Evolutionary conservation across 1,139 yeast genomes (phyloP).

Genomic region (Yamadazyma aaseri): DNA sequence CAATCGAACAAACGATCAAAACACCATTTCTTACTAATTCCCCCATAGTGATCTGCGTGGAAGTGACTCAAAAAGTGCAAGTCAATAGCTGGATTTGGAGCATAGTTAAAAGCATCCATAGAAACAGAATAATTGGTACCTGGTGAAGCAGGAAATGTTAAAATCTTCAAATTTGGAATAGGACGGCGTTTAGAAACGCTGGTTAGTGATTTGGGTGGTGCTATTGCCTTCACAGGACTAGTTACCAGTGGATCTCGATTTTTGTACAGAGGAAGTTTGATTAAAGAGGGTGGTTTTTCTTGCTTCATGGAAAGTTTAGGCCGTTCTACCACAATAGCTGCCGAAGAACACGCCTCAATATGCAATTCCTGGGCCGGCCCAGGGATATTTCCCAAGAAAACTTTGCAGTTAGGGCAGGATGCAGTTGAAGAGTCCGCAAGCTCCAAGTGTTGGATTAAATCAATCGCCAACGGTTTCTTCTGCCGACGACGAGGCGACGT

Average conservation of each 20-base stretch:
- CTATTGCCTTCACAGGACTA: conserved; percentile 16
- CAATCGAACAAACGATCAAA: conserved; percentile 37
- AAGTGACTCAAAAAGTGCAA: conserved; percentile 75
- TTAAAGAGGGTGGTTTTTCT: conserved; percentile 11
- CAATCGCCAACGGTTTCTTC: conserved; percentile 11
- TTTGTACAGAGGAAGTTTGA: conserved; percentile 15
- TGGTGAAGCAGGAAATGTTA: conserved; percentile 37
- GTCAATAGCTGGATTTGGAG: conserved; percentile 42
- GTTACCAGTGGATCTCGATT: conserved; percentile 11
- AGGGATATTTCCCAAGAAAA: conserved; percentile 11
- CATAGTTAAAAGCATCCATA: conserved; percentile 69
- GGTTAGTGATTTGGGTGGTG: conserved; percentile 17
- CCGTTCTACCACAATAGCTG: conserved; percentile 3
- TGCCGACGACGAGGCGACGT: conserved; percentile 7
- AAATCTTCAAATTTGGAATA: conserved; percentile 55
- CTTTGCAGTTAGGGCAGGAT: conserved; percentile 21
- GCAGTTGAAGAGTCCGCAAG: conserved; percentile 3
- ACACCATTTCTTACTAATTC: conserved; percentile 75
- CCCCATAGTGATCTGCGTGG: conserved; percentile 93
- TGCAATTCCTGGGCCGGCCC: conserved; percentile 11
- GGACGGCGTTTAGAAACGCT: conserved; percentile 26
- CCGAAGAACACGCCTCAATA: conserved; percentile 11
- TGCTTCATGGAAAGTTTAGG: conserved; percentile 4
- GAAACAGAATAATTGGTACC: conserved; percentile 35
- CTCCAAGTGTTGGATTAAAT: conserved; percentile 10